Base-by-base conservation (phyloP, 2,329 filamentous ascomycete species). In the Penicillium hordei region DNA sequence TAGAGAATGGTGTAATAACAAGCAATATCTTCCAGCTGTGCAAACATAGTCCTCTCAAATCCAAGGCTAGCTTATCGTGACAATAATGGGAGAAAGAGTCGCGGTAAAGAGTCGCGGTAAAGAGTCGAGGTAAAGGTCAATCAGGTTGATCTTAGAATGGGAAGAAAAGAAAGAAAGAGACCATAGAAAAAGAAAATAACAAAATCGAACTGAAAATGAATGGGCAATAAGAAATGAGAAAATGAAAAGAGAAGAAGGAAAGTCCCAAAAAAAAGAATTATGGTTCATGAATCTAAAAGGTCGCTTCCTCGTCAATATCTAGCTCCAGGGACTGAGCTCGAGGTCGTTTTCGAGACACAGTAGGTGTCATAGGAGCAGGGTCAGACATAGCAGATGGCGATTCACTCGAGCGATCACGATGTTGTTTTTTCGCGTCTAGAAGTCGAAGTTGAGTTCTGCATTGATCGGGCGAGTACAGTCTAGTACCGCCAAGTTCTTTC, bases 401-500 rank as follows among this genome's bases (percentile, higher is more conserved):
- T 6, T 39, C 55, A 55, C 50, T 54, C 17, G 52, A 54, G n/a
- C 52, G 57, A 8, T 67, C 62, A 50, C 42, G 49, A 33, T 23
- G 38, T 13, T 63, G 52, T 42, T 67, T 48, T 55, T 63, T 65
- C 7, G 60, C 34, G 21, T 73, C 67, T 4, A 73, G 54, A 6
- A 67, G 59, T 23, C 59, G 64, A 50, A 76, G 54, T 61, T 75
- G 71, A 50, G 68, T 59, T 61, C 72, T 67, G 58, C 75, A 76
- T 66, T 76, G 70, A 51, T 71, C 66, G 19, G 74, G 61, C 2
- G 71, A 73, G 50, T 74, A 77, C 19, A 58, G 52, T 58, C 64
- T 70, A 45, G 58, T 68, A 27, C 70, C 67, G 9, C 72, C 74
- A 15, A 76, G 64, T 55, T 77, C 72, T 65, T 68, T 65, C 58